phyloP scores from a whole-genome alignment of 1,284 basidiomycete species.

The Wolfiporia cocos region DNA sequence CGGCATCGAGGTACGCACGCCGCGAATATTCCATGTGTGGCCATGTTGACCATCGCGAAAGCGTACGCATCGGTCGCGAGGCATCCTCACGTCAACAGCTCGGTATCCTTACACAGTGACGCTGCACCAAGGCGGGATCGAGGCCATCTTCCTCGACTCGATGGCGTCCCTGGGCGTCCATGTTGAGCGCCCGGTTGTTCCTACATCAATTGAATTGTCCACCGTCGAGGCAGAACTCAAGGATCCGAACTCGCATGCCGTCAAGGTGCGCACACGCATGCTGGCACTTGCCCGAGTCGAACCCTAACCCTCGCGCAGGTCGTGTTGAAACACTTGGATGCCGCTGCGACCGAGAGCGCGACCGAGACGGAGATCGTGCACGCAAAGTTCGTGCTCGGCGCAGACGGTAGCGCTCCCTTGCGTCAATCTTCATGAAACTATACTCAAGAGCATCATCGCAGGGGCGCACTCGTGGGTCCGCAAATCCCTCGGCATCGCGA shows the following conservation, averaged over 20 bases:
- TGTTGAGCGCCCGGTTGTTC: constrained; percentile 58
- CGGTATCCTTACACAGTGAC: constrained; percentile 62
- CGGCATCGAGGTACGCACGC: too few relatives aligned
- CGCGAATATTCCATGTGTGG: too few relatives aligned
- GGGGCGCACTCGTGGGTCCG: constrained; percentile 83
- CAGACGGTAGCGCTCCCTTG: constrained; percentile 35
- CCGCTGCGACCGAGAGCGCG: constrained; percentile 19
- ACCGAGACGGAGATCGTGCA: constrained; percentile 36
- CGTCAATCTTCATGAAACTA: neutral
- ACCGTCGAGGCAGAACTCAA: too few relatives aligned
- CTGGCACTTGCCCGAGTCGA: too few relatives aligned
- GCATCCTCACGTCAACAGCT: constrained; percentile 44
- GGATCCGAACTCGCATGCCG: too few relatives aligned
- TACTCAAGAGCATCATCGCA: constrained; percentile 3
- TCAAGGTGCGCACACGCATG: too few relatives aligned
- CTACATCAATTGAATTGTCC: too few relatives aligned
- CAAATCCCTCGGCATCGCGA: constrained; percentile 56
- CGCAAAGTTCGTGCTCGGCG: constrained; percentile 51
- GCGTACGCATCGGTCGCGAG: constrained; percentile 58
- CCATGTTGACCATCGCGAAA: constrained; percentile 23
- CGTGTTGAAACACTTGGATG: constrained; percentile 27
- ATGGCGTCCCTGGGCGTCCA: constrained; percentile 43
- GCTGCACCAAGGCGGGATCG: too few relatives aligned
- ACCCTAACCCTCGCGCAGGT: constrained; percentile 31
- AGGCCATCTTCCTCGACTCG: too few relatives aligned